Percentiles rank a stretch among this genome's conserved stretches.
Conservation (phyloP, 2,329 filamentous ascomycete species). For the Alternaria sp. region DNA sequence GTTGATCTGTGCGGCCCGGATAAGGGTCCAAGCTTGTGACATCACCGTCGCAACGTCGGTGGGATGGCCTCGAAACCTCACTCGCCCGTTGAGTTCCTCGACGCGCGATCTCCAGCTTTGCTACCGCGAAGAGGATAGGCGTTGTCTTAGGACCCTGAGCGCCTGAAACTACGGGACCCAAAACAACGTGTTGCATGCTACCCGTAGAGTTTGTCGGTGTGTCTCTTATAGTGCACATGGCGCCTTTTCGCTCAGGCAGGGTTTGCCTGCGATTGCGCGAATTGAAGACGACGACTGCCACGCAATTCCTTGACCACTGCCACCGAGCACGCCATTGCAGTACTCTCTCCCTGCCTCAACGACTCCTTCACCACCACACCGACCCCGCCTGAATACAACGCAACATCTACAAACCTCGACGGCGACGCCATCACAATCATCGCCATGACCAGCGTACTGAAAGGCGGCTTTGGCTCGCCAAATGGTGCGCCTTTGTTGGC, state of each 20-base stretch:
- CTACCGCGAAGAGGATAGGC: conserved; percentile 13
- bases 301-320: conserved; percentile 1
- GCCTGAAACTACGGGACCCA: conserved; percentile 12
- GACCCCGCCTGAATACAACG: background rate
- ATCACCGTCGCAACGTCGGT: conserved; percentile 8
- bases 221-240: conserved; percentile 8
- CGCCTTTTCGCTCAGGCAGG: conserved; percentile 10
- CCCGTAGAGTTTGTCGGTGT: conserved; percentile 2
- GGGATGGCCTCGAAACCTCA: conserved; percentile 4
- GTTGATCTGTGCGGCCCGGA: conserved; percentile 2
- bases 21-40: conserved; percentile 15
- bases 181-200: conserved; percentile 15
- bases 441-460: conserved; percentile 31
- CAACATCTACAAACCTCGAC: background rate
- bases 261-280: conserved; percentile 11
- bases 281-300: conserved; percentile 13
- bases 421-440: background rate
- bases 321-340: background rate
- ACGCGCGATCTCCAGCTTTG: conserved; percentile 14
- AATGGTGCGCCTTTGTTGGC: conserved; percentile 23
- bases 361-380: background rate
- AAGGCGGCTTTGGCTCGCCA: conserved; percentile 32
- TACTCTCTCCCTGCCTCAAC: background rate
- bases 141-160: conserved; percentile 7
- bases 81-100: background rate